Evolutionary conservation across 331 rosid species (phyloP).

Genomic region (Stylosanthes scabra): DNA sequence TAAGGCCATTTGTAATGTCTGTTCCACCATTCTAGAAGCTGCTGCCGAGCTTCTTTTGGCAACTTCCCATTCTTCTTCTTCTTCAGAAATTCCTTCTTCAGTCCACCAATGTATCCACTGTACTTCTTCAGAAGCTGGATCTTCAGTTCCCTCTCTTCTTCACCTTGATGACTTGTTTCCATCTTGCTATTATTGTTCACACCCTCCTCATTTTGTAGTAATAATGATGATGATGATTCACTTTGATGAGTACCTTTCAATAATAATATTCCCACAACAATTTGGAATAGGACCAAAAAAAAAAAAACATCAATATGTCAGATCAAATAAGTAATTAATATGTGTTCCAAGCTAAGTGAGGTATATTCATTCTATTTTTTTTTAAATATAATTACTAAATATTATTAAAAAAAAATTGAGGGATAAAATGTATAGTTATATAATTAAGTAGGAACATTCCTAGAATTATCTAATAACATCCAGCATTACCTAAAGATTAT

Average conservation of each 20-base stretch:
- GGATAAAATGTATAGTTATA: neutral
- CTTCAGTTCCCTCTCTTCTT: constrained; percentile 85
- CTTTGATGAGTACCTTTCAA: constrained; percentile 52
- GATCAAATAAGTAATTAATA: neutral
- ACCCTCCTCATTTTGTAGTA: constrained; percentile 60
- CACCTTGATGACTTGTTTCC: constrained; percentile 70
- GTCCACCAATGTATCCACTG: constrained; percentile 91
- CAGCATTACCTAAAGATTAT: constrained; percentile 6
- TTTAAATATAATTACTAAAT: too few species aligned
- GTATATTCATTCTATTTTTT: too few species aligned
- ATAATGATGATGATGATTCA: constrained; percentile 67
- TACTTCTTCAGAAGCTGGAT: constrained; percentile 88
- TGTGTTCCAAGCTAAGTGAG: too few species aligned
- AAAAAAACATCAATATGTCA: neutral
- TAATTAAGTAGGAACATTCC: neutral
- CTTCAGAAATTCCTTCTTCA: constrained; percentile 96
- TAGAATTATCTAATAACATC: neutral
- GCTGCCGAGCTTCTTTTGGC: constrained; percentile 96
- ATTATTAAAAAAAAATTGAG: too few species aligned
- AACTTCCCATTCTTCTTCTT: constrained; percentile 96
- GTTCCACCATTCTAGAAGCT: constrained; percentile 97
- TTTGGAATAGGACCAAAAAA: neutral
- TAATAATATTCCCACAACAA: constrained; percentile 5
- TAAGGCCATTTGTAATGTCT: constrained; percentile 98
- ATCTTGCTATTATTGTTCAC: constrained; percentile 39